Percentiles rank a stretch among this genome's conserved stretches.
These are phyloP conservation scores for Thymus mandschuricus DNA, from an alignment of 257 asterid genomes.

Conservation along the genomic window DNA sequence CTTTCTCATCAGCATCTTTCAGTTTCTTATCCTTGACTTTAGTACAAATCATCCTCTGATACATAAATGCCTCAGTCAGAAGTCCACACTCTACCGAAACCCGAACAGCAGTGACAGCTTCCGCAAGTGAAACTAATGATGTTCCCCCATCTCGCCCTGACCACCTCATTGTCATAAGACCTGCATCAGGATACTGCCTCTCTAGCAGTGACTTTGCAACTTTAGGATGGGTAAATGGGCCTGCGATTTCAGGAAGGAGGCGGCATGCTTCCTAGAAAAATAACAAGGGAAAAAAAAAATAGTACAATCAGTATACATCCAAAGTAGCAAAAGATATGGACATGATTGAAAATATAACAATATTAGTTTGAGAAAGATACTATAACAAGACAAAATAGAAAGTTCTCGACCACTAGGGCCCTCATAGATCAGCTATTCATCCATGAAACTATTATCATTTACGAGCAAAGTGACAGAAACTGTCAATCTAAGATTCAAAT, in stretches of 20 bases:
- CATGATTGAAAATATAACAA: slow-evolving; percentile 4
- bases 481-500: neutral
- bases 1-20: slow-evolving; percentile 46
- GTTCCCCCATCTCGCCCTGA: slow-evolving; percentile 82
- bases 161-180: slow-evolving; percentile 90
- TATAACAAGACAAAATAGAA: neutral
- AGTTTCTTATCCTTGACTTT: slow-evolving; percentile 68
- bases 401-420: neutral
- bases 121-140: slow-evolving; percentile 65
- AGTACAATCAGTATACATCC: slow-evolving; percentile 29
- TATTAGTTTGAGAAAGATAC: neutral
- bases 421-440: neutral
- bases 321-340: slow-evolving; percentile 8
- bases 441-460: neutral
- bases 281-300: slow-evolving; percentile 26
- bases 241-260: slow-evolving; percentile 92
- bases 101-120: slow-evolving; percentile 85
- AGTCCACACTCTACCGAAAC: slow-evolving; percentile 93
- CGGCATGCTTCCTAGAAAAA: slow-evolving; percentile 71
- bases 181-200: slow-evolving; percentile 92
- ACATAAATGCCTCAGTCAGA: slow-evolving; percentile 92
- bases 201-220: slow-evolving; percentile 75
- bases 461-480: neutral
- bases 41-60: slow-evolving; percentile 72
- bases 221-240: slow-evolving; percentile 81